Conservation (phyloP, 2,329 filamentous ascomycete species). For the Xylaria sp. region DNA sequence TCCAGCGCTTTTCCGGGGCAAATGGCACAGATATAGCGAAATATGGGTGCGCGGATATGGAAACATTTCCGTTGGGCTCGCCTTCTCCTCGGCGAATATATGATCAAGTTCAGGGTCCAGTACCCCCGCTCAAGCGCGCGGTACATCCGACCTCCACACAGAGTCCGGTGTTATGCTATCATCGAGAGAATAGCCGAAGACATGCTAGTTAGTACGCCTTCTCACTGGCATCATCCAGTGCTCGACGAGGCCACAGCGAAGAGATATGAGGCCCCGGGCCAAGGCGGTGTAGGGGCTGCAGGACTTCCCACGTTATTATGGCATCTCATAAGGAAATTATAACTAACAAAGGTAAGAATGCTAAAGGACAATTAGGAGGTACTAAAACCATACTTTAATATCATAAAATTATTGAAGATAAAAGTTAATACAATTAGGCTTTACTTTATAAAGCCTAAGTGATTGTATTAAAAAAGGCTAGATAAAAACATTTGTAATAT, state of each 20-base stretch:
- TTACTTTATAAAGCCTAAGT: too few relatives aligned
- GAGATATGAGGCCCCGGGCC: conserved; percentile 45
- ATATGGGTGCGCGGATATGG: conserved; percentile 62
- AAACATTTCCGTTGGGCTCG: conserved; percentile 65
- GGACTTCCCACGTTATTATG: conserved; percentile 56
- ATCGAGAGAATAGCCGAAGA: conserved; percentile 51
- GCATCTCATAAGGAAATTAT: too few relatives aligned
- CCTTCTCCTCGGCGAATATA: conserved; percentile 58
- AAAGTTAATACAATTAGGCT: too few relatives aligned
- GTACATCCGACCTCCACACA: conserved; percentile 41
- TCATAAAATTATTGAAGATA: too few relatives aligned
- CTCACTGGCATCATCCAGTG: conserved; percentile 58
- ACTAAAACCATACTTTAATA: too few relatives aligned
- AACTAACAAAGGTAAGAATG: too few relatives aligned
- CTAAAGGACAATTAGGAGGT: too few relatives aligned
- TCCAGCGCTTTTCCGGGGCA: conserved; percentile 54
- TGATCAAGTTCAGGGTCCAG: conserved; percentile 48
- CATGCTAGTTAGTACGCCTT: conserved; percentile 53
- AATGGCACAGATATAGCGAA: conserved; percentile 61
- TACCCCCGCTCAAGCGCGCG: conserved; percentile 48
- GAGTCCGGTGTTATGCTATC: conserved; percentile 41
- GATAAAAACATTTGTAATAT: too few relatives aligned
- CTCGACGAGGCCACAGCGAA: conserved; percentile 46
- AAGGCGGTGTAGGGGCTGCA: conserved; percentile 53
- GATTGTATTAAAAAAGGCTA: too few relatives aligned